Evolutionary conservation across 2,329 filamentous ascomycete genomes (phyloP).

Genomic region (Acephala macrosclerotiorum): DNA sequence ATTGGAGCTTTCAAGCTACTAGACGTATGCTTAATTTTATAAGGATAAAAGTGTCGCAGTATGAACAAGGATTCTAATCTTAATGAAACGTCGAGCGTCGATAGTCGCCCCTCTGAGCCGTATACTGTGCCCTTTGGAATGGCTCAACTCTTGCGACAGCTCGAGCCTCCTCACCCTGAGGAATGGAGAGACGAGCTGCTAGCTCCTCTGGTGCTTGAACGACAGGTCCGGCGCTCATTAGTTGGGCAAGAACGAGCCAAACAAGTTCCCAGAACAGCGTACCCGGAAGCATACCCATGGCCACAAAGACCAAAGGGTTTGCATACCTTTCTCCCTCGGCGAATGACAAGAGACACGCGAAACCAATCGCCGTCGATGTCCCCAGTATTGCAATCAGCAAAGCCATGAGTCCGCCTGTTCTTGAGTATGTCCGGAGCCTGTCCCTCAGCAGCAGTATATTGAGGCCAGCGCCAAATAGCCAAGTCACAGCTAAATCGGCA

Average conservation of each 20-base stretch:
- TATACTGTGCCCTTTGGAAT: neutral
- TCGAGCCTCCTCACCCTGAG: neutral
- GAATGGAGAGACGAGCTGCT: neutral
- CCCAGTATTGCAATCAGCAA: neutral
- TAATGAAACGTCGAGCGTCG: too few relatives aligned
- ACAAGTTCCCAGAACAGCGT: neutral
- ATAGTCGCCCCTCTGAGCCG: too few relatives aligned
- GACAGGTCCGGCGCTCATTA: neutral
- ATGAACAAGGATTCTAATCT: too few relatives aligned
- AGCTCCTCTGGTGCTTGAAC: neutral
- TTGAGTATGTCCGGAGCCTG: neutral
- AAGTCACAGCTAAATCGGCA: neutral
- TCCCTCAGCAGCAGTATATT: neutral
- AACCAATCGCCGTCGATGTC: neutral
- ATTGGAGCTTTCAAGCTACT: too few relatives aligned
- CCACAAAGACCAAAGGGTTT: neutral
- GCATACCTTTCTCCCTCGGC: neutral
- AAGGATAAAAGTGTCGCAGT: too few relatives aligned
- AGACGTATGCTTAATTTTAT: too few relatives aligned
- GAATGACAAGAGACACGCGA: neutral
- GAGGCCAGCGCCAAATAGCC: neutral
- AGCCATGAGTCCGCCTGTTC: neutral
- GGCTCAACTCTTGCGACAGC: neutral
- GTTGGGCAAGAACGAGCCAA: neutral
- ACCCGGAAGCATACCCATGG: neutral